Percentiles rank a stretch among this genome's conserved stretches.
Evolutionary conservation across 768 basidiomycete genomes (phyloP).

Genomic region (Tylopilus intermedius): DNA sequence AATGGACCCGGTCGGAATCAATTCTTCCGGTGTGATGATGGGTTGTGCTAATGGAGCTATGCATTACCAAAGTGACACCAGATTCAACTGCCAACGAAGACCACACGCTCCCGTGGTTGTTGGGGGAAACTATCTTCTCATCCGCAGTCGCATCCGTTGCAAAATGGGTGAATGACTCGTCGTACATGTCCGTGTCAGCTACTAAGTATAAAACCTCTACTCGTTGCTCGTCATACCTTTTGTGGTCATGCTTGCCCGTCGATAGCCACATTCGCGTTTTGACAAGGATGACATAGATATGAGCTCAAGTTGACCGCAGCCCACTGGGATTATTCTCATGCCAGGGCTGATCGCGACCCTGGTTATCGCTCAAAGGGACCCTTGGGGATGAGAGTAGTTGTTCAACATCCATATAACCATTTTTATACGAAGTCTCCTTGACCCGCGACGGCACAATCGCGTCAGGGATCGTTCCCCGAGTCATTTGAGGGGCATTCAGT

Average conservation of each 20-base stretch:
- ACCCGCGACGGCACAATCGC: neutral
- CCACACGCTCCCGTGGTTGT: neutral
- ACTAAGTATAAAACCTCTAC: neutral
- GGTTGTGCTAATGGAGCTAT: neutral
- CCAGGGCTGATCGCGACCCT: constrained; percentile 4
- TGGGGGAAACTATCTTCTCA: neutral
- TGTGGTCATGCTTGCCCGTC: too few relatives aligned
- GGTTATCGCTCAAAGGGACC: neutral
- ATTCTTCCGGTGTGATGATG: neutral
- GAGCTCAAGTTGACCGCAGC: neutral
- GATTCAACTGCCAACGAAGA: neutral
- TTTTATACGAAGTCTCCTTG: neutral
- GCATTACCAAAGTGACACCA: neutral
- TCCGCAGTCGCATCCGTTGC: neutral
- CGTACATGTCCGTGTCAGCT: neutral
- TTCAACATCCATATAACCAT: neutral
- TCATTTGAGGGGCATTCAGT: neutral
- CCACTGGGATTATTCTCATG: neutral
- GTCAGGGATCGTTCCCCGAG: neutral
- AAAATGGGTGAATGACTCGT: neutral
- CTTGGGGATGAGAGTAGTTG: neutral
- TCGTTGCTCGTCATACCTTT: neutral
- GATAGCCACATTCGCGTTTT: neutral
- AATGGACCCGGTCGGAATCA: neutral
- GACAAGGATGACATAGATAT: neutral